Percentiles rank a stretch among this genome's conserved stretches.
Evolutionary conservation across 208 protist species (phyloP).

Genomic region (Leishmania tropica): DNA sequence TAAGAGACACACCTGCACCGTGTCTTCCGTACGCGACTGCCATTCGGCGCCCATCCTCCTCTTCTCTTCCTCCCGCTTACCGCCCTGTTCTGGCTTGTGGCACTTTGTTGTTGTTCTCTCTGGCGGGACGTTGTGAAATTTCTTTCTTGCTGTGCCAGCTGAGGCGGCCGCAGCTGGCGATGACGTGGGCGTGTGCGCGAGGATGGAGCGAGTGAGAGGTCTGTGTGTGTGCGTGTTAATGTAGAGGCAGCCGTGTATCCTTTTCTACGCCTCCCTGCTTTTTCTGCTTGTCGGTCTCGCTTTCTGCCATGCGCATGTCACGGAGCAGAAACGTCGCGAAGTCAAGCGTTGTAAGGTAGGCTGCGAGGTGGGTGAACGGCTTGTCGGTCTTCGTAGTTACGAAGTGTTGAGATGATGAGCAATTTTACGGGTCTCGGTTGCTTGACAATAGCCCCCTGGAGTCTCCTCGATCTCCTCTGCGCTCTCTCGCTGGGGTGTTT

Average conservation of each 20-base stretch:
- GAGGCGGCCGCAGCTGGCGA: background rate
- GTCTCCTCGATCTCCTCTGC: background rate
- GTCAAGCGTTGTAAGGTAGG: background rate
- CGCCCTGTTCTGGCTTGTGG: background rate
- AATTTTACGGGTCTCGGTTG: background rate
- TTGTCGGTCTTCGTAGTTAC: background rate
- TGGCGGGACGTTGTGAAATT: background rate
- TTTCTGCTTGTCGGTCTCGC: background rate
- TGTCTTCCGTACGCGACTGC: background rate
- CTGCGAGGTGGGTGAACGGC: background rate
- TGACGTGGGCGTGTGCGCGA: background rate
- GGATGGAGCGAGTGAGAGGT: background rate
- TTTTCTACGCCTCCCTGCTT: background rate
- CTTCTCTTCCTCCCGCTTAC: background rate
- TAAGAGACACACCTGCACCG: background rate
- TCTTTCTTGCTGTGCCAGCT: background rate
- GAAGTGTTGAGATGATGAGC: background rate
- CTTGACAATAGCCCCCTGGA: background rate
- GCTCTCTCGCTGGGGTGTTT: background rate
- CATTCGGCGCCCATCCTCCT: background rate
- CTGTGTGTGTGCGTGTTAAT: background rate
- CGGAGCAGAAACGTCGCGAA: background rate
- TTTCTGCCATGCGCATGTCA: background rate
- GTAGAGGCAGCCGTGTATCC: background rate
- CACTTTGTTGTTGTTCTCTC: background rate